Percentiles rank a stretch among this genome's conserved stretches.
Conservation (phyloP, 2,329 filamentous ascomycete genomes). For the Ophiocordyceps sinensis region DNA sequence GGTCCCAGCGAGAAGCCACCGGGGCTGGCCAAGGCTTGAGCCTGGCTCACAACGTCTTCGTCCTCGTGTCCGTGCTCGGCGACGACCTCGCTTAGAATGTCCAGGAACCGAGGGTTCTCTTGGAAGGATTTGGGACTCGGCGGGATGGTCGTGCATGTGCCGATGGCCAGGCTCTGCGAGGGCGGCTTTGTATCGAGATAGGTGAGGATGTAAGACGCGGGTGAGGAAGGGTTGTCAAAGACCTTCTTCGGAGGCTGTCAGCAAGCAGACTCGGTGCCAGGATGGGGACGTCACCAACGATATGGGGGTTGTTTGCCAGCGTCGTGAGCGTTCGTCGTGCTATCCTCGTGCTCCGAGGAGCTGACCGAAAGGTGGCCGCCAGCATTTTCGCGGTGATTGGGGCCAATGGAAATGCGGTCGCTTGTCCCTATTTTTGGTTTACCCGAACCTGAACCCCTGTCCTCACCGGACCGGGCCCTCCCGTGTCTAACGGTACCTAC, state of each 20-base stretch:
- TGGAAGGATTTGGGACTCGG: conserved; percentile 46
- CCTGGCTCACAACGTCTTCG: conserved; percentile 39
- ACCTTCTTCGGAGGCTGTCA: conserved; percentile 32
- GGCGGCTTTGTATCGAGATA: conserved; percentile 45
- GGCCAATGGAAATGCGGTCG: too few species aligned
- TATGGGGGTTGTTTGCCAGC: conserved; percentile 34
- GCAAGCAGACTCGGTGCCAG: not conserved
- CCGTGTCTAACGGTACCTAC: too few species aligned
- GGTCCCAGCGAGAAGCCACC: conserved; percentile 38
- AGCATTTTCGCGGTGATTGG: conserved; percentile 10
- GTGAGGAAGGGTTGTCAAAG: conserved; percentile 31
- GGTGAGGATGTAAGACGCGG: conserved; percentile 38
- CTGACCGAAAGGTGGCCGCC: conserved; percentile 9
- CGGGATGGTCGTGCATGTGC: conserved; percentile 41
- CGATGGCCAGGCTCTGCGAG: conserved; percentile 38
- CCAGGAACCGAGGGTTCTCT: conserved; percentile 44
- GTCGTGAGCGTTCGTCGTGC: conserved; percentile 26
- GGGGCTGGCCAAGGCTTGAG: conserved; percentile 43
- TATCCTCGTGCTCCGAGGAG: conserved; percentile 6
- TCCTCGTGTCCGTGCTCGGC: conserved; percentile 40
- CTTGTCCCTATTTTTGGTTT: too few species aligned
- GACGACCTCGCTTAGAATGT: conserved; percentile 43
- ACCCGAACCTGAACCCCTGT: too few species aligned
- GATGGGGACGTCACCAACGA: conserved; percentile 26
- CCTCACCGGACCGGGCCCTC: too few species aligned